Base-by-base conservation (phyloP, 2,329 filamentous ascomycete genomes). In the Aspergillus arachidicola region DNA sequence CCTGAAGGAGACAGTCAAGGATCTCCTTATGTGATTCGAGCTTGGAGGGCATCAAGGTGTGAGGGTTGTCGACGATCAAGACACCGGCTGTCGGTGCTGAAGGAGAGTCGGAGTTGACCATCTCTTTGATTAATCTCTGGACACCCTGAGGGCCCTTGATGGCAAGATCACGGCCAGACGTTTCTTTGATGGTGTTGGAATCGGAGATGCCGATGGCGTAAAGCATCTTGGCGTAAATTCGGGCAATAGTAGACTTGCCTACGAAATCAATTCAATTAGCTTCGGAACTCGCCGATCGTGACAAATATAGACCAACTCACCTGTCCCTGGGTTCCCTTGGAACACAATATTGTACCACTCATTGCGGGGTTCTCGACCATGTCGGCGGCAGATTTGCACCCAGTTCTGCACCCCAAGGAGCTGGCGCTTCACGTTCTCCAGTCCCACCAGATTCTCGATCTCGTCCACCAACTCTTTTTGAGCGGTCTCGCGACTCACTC, bases 321-420 rank as follows among this genome's bases (percentile, higher is more conserved):
- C 63, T 23, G 65, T 69, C 12, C 68, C 68, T 5, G 66, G 61
- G 54, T 69, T 68, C 4, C 68, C 68, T 30, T 67, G 58, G n/a
- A 68, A 58, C 30, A 60, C 64, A 41, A 69, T 67, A 30, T 67
- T 68, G 57, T 68, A 69, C 64, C 68, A 68, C 38, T 69, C 67
- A n/a, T 60, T 61, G 48, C 64, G 60, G 9, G 67, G 67, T 26
- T 69, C 67, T 14, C 66, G 63, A 5, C 67, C 67, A 60, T 69
- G 67, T 16, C 66, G 63, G 28, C 66, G 67, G 41, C 67, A 69
- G 38, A 69, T 68, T 53, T 67, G 61, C 41, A 69, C 63, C 62
- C 66, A 69, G 21, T 58, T 66, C 48, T 68, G 64, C n/a, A 69
- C 66, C 10, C 65, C 66, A 14, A 61, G 60, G 32, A 69, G 46